Conservation (phyloP, 371 early-diverging fungal species). For the Coemansia sp. region DNA sequence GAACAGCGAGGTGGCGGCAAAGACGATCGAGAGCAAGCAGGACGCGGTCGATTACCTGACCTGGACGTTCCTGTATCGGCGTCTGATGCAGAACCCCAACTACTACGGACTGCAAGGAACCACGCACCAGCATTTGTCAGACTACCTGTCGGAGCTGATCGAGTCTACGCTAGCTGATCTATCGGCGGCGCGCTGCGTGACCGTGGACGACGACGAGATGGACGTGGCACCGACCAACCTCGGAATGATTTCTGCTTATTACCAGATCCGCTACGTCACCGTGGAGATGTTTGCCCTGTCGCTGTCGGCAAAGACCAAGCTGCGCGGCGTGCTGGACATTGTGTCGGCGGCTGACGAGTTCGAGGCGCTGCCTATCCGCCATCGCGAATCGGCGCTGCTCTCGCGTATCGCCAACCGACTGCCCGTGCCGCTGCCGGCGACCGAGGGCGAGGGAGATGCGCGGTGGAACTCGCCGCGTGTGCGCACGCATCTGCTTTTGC, state of each 20-base stretch:
- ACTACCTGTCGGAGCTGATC: conserved; percentile 92
- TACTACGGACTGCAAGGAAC: conserved; percentile 91
- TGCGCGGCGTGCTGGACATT: conserved; percentile 90
- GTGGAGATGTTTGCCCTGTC: conserved; percentile 91
- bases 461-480: conserved; percentile 77
- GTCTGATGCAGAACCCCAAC: conserved; percentile 94
- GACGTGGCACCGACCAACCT: conserved; percentile 77
- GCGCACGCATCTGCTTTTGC: conserved; percentile 88
- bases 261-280: conserved; percentile 90
- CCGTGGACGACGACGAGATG: conserved; percentile 67
- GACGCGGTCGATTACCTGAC: conserved; percentile 98
- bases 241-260: conserved; percentile 97
- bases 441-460: background rate
- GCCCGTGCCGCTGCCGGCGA: conserved; percentile 56
- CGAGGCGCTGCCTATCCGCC: conserved; percentile 86
- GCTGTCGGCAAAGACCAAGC: conserved; percentile 79
- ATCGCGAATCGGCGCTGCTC: conserved; percentile 82
- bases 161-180: conserved; percentile 87
- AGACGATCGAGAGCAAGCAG: conserved; percentile 94
- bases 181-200: conserved; percentile 83
- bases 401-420: conserved; percentile 77
- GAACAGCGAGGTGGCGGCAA: conserved; percentile 93
- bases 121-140: conserved; percentile 83
- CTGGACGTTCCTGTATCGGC: conserved; percentile 95
- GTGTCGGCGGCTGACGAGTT: conserved; percentile 91